Conservation (phyloP, 805 yeast species). For the Candida hungchunana region DNA sequence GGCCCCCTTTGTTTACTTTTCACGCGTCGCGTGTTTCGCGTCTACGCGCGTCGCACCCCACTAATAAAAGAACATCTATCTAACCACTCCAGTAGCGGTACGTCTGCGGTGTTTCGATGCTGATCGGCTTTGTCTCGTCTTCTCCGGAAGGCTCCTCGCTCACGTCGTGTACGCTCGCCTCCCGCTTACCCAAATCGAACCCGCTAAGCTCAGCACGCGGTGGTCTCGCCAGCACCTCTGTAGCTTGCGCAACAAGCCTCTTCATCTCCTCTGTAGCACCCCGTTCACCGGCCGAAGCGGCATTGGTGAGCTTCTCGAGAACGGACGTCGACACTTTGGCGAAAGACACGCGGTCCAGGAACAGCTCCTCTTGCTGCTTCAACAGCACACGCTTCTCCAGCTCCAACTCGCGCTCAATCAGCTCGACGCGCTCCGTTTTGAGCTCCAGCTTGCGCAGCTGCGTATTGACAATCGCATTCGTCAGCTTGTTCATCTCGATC, state of each 20-base stretch:
- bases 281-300: conserved; percentile 7
- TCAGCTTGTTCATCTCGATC: conserved; percentile 61
- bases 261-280: conserved; percentile 7
- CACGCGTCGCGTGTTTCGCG: too few species aligned
- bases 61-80: too few species aligned
- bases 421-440: conserved; percentile 54
- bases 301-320: conserved; percentile 39
- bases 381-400: conserved; percentile 56
- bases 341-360: conserved; percentile 62
- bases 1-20: too few species aligned
- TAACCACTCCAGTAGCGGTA: conserved; percentile 64
- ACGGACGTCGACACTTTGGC: conserved; percentile 53
- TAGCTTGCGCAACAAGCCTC: conserved; percentile 22
- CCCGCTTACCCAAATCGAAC: conserved; percentile 24
- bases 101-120: conserved; percentile 56
- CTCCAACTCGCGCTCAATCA: conserved; percentile 62
- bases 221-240: conserved; percentile 27
- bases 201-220: conserved; percentile 26
- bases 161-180: conserved; percentile 13
- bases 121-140: conserved; percentile 45
- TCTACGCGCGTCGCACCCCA: too few species aligned
- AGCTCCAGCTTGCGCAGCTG: conserved; percentile 61
- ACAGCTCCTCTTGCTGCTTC: conserved; percentile 61
- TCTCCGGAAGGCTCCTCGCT: conserved; percentile 29
- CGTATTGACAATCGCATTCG: conserved; percentile 54